Evolutionary conservation across 257 asterid species (phyloP).

Genomic region (Cynanchum wilfordii): DNA sequence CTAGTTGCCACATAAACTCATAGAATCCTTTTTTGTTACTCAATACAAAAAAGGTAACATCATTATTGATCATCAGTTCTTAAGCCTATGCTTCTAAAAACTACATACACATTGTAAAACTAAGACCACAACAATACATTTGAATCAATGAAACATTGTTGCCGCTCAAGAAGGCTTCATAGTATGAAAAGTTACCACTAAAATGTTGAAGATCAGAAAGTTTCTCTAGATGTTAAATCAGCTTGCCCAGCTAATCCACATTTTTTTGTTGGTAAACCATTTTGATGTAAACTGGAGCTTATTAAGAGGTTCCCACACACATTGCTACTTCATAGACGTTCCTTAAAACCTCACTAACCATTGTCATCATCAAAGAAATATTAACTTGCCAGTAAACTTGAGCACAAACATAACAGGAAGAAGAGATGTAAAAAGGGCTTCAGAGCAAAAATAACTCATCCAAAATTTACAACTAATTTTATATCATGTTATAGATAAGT

Average conservation of each 20-base stretch:
- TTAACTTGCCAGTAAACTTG: not conserved
- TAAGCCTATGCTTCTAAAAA: too few relatives aligned
- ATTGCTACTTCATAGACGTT: not conserved
- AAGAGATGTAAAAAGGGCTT: not conserved
- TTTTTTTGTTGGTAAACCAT: not conserved
- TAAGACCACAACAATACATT: too few relatives aligned
- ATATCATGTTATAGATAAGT: not conserved
- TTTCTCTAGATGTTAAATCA: not conserved
- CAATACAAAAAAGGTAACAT: too few relatives aligned
- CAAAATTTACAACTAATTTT: not conserved
- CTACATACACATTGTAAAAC: too few relatives aligned
- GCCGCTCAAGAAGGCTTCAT: not conserved
- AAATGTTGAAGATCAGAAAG: not conserved
- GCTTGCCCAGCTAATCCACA: not conserved
- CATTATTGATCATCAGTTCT: too few relatives aligned
- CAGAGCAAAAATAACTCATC: not conserved
- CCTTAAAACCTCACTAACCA: not conserved
- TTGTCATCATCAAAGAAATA: too few relatives aligned
- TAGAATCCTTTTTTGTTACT: not conserved
- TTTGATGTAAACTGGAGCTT: not conserved
- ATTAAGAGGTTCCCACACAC: not conserved
- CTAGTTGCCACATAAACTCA: not conserved
- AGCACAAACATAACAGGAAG: not conserved
- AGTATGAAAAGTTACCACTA: not conserved
- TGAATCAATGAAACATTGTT: not conserved